Conservation (phyloP, 2,329 filamentous ascomycete species). For the Colletotrichum aenigma region DNA sequence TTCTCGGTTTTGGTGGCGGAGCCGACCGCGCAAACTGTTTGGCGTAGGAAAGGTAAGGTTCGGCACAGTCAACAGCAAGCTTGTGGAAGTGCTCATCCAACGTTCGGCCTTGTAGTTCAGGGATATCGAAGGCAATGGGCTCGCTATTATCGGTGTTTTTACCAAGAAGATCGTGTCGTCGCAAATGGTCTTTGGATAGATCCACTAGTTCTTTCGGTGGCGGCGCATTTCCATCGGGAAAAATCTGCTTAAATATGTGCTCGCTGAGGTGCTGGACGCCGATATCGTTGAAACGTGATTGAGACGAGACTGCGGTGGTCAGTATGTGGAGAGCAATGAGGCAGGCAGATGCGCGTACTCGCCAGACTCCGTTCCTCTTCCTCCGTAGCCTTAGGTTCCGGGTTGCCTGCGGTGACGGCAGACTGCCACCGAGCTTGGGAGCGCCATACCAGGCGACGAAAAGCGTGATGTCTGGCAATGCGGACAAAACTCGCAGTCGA, state of each 20-base stretch:
- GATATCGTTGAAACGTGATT: conserved; percentile 86
- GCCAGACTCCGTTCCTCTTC: conserved; percentile 37
- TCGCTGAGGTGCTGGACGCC: conserved; percentile 92
- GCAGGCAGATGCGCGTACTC: conserved; percentile 35
- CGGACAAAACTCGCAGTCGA: conserved; percentile 53
- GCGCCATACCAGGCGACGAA: conserved; percentile 38
- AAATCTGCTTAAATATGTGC: conserved; percentile 83
- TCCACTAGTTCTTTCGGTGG: conserved; percentile 76
- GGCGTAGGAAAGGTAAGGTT: conserved; percentile 79
- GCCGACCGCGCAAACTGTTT: conserved; percentile 73
- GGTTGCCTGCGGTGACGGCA: conserved; percentile 29
- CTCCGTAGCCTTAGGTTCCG: conserved; percentile 11
- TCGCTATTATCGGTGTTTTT: conserved; percentile 81
- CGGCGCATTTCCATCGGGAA: conserved; percentile 60
- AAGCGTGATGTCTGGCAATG: conserved; percentile 53
- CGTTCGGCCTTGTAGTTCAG: conserved; percentile 75
- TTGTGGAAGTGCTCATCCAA: conserved; percentile 95
- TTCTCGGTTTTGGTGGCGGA: conserved; percentile 63
- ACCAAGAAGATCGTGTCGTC: conserved; percentile 83
- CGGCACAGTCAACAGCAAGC: conserved; percentile 83
- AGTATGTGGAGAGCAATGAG: not conserved
- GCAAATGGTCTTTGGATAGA: conserved; percentile 81
- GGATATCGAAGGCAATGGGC: conserved; percentile 87
- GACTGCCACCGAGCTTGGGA: conserved; percentile 50
- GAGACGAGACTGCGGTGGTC: conserved; percentile 46